Evolutionary conservation across 2,329 filamentous ascomycete genomes (phyloP).

Genomic region (Leptographium lundbergii): DNA sequence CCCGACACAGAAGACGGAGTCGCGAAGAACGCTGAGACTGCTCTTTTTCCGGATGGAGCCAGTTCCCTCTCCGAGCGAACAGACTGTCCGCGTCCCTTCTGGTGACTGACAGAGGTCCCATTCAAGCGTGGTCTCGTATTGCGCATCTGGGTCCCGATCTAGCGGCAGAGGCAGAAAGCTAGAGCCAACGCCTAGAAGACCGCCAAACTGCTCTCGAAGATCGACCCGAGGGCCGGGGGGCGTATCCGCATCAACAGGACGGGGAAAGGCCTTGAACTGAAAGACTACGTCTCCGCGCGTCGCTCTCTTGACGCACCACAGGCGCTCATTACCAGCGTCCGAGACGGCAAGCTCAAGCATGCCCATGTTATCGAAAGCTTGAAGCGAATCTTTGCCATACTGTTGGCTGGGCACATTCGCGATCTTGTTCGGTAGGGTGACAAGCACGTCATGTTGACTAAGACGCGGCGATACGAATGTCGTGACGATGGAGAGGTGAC

Average conservation of each 20-base stretch:
- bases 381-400: neutral
- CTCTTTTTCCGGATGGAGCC: neutral
- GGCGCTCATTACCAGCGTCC: neutral
- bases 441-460: neutral
- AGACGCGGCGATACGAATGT: neutral
- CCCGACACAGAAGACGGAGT: neutral
- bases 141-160: neutral
- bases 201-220: neutral
- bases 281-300: neutral
- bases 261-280: neutral
- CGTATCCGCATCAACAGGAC: neutral
- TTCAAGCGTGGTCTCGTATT: neutral
- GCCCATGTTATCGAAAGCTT: neutral
- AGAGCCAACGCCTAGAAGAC: neutral
- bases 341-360: neutral
- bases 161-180: neutral
- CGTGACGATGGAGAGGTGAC: neutral
- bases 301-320: neutral
- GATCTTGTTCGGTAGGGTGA: neutral
- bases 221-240: neutral
- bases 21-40: neutral
- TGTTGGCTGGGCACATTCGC: neutral
- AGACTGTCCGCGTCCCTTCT: neutral
- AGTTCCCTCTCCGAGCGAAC: neutral
- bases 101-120: neutral